phyloP scores from a whole-genome alignment of 805 yeast genomes.

The Barnettozyma sucrosica region DNA sequence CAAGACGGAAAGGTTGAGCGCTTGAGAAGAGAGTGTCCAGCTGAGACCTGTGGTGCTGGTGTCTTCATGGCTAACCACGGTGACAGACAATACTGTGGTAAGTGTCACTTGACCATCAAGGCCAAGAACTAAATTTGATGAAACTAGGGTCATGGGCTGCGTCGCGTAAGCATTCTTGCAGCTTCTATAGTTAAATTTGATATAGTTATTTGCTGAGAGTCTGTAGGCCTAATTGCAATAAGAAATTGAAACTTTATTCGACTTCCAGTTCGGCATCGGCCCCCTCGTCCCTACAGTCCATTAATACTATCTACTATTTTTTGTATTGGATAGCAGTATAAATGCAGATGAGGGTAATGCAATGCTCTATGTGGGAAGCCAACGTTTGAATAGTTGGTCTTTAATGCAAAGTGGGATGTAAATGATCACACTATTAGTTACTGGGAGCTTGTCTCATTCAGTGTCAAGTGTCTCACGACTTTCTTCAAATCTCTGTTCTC shows the following conservation, averaged over 20 bases:
- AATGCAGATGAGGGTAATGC: neutral
- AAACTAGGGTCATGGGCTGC: constrained; percentile 1
- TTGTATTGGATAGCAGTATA: neutral
- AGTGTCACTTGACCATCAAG: constrained; percentile 94
- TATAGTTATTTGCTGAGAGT: neutral
- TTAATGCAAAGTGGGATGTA: neutral
- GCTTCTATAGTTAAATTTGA: neutral
- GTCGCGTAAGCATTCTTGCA: neutral
- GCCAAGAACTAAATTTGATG: constrained; percentile 29
- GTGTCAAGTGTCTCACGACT: constrained; percentile 18
- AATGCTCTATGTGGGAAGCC: neutral
- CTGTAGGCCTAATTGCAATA: no score
- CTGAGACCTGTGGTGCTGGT: constrained; percentile 95
- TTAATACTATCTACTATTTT: neutral
- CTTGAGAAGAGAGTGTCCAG: constrained; percentile 97
- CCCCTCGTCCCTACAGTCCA: neutral
- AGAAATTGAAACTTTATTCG: no score
- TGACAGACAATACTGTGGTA: constrained; percentile 99
- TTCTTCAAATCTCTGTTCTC: constrained; percentile 34
- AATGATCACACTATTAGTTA: neutral
- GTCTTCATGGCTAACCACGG: constrained; percentile 99
- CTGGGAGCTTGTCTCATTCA: neutral
- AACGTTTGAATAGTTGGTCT: neutral
- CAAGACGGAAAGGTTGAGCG: constrained; percentile 98
- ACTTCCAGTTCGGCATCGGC: no score